A percentile compares a stretch with the other conserved stretches of the same genome.
Conservation (phyloP, 176 grass and related monocot species). For the Echinochloa phyllopogon region DNA sequence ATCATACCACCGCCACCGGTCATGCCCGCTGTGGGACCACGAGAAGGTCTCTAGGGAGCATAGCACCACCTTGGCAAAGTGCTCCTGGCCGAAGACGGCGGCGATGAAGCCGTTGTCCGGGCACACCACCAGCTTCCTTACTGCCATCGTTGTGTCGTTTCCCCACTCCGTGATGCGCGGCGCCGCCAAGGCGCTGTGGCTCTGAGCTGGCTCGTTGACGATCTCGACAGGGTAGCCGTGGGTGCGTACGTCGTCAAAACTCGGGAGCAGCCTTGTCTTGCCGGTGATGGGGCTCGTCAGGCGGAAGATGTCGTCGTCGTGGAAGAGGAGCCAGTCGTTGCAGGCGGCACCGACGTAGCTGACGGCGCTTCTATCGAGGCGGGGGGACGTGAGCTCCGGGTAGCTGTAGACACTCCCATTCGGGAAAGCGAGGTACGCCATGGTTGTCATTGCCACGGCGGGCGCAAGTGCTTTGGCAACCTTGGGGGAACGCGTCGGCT, state of each 20-base stretch:
- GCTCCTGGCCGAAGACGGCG: slow-evolving; percentile 18
- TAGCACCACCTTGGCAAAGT: slow-evolving; percentile 15
- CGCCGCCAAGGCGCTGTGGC: neutral
- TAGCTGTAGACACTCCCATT: neutral
- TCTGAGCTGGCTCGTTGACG: neutral
- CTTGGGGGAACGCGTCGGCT: too few relatives aligned
- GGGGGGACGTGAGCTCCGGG: neutral
- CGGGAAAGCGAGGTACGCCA: neutral
- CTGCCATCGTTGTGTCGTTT: neutral
- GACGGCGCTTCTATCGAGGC: neutral
- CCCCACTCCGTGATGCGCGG: neutral
- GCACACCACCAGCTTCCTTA: slow-evolving; percentile 17
- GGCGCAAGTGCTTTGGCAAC: too few relatives aligned
- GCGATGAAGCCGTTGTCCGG: slow-evolving; percentile 4
- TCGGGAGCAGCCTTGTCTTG: neutral
- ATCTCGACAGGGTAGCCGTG: neutral
- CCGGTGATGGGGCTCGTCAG: neutral
- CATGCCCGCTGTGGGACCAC: neutral
- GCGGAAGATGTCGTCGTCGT: neutral
- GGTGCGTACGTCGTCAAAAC: neutral
- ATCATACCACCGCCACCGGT: slow-evolving; percentile 20
- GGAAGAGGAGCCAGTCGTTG: neutral
- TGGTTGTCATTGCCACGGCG: neutral
- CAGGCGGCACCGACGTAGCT: neutral
- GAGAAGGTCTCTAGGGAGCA: slow-evolving; percentile 7